Evolutionary conservation across 345 rosid species (phyloP).

Genomic region (Eucalyptus fibrosa): DNA sequence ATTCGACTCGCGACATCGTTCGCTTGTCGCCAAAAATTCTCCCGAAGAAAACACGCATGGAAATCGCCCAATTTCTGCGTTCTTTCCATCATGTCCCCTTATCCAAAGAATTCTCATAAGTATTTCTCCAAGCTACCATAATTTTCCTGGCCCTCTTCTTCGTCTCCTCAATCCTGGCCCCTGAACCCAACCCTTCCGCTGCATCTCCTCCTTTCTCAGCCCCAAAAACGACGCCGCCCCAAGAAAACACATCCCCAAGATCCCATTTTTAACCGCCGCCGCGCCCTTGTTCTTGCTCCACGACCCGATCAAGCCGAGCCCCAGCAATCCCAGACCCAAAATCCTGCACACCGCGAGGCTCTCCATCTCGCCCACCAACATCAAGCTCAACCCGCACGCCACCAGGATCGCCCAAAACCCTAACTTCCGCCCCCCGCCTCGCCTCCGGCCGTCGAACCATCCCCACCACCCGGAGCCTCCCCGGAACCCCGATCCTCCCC

Average conservation of each 20-base stretch:
- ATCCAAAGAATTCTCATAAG: background rate
- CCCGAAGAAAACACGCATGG: background rate
- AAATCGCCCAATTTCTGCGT: background rate
- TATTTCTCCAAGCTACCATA: background rate
- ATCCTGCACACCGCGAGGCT: slow-evolving; percentile 3
- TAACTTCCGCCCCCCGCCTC: slow-evolving; percentile 3
- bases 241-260: background rate
- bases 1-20: background rate
- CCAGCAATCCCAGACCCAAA: slow-evolving; percentile 11
- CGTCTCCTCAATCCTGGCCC: background rate
- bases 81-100: background rate
- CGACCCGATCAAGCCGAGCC: background rate
- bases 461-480: slow-evolving; percentile 24
- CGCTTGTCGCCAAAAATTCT: background rate
- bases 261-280: slow-evolving; percentile 4
- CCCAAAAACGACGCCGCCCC: slow-evolving; percentile 17
- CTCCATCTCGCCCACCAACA: slow-evolving; percentile 12
- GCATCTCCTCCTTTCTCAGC: background rate
- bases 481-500: slow-evolving; percentile 13
- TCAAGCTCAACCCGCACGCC: slow-evolving; percentile 8
- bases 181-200: slow-evolving; percentile 1
- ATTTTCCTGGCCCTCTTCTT: slow-evolving; percentile 12
- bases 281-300: background rate
- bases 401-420: slow-evolving; percentile 1
- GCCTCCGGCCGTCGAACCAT: slow-evolving; percentile 21